Base-by-base conservation (phyloP, 2,329 filamentous ascomycete species). In the Aspergillus aculeatus region DNA sequence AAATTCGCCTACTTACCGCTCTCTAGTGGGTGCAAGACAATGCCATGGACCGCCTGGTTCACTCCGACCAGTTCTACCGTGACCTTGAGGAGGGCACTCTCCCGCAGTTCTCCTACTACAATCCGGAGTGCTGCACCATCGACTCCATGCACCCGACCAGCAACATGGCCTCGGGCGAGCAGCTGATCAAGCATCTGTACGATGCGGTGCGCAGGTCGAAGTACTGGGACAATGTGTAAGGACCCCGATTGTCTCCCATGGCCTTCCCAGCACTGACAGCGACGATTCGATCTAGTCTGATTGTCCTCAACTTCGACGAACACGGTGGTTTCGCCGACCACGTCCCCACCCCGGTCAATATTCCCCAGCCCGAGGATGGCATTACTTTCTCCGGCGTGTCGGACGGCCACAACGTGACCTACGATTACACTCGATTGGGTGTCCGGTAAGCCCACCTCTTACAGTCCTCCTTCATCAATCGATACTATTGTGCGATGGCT, bases 41-140 rank as follows among this genome's bases (percentile, higher is more conserved):
- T 50, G 71, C 69, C 53, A 71, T 74, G 64, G 67, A 73, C 56
- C 64, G 64, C 12, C 66, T 77, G 3, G 71, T 69, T 11, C 64
- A 71, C 53, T 69, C 69, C 9, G 62, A 65, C 49, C 57, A 72
- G 19, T 93, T 94, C 78, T 82, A 87, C 67, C 77, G 81, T 54
- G 91, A 94, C 69, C 80, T 92, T 7, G 78, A 83, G 59, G 77
- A 75, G 60, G 78, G 86, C 65, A 83, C 78, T 19, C 82, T 92
- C n/a, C 90, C 90, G 1, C 89, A 91, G 75, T 89, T 86, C 75
- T 81, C 83, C 21, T 80, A 79, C 62, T 76, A 80, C 56, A 80
- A 79, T 29, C 78, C 78, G 0, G 79, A 80, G 55, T 72, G 71
- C 62, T 73, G 71, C 61, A 67, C 62, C 19, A 64, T 77, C 50